phyloP scores from a whole-genome alignment of 352 stramenopile genomes.

The Phytophthora pistaciae region DNA sequence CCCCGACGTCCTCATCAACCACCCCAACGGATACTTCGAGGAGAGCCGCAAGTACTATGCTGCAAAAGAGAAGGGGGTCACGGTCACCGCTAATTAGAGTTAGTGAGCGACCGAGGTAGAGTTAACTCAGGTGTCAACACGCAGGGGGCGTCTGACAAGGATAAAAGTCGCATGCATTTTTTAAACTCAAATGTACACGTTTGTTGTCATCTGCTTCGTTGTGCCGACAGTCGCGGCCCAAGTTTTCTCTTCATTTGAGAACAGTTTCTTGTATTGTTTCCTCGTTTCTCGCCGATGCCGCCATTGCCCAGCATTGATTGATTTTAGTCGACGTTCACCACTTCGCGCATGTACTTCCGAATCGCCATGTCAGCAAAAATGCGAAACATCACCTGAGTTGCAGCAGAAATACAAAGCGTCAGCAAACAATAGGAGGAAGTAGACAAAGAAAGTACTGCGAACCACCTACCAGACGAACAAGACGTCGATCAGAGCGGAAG shows the following conservation, averaged over 20 bases:
- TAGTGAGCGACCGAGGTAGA: constrained; percentile 16
- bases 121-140: background rate
- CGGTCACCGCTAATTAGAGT: constrained; percentile 46
- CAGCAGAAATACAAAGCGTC: background rate
- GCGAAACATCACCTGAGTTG: constrained; percentile 70
- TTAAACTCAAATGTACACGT: constrained; percentile 33
- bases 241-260: constrained; percentile 17
- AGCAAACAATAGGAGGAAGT: background rate
- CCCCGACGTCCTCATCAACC: constrained; percentile 96
- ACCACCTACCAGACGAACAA: constrained; percentile 67
- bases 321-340: constrained; percentile 31
- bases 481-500: constrained; percentile 81
- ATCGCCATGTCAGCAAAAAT: constrained; percentile 75
- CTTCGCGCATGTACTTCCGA: constrained; percentile 67
- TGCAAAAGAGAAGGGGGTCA: constrained; percentile 79
- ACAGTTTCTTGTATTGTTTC: background rate
- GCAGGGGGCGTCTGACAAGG: background rate
- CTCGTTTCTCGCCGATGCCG: background rate
- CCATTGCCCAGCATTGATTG: background rate
- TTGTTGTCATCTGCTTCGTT: constrained; percentile 11
- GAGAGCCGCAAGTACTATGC: constrained; percentile 95
- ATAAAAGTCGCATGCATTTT: constrained; percentile 21
- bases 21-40: constrained; percentile 99
- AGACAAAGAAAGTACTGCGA: background rate
- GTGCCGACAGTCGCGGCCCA: background rate